Percentiles rank a stretch among this genome's conserved stretches.
Evolutionary conservation across 495 filamentous ascomycete species (phyloP).

Genomic region (Chaetomium tenue): DNA sequence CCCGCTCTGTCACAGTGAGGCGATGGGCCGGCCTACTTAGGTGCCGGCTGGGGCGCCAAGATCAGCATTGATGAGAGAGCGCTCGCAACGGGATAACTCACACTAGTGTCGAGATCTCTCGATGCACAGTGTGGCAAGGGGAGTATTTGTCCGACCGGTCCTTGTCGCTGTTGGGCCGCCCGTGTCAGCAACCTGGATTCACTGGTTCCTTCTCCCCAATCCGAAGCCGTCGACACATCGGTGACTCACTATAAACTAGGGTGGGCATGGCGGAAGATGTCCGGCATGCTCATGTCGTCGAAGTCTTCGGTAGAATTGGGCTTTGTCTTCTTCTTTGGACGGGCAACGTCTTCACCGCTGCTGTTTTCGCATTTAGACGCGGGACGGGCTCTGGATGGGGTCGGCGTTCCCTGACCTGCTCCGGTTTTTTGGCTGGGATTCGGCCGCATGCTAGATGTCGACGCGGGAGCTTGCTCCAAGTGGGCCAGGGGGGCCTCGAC

Average conservation of each 20-base stretch:
- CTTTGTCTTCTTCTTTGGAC: slow-evolving; percentile 28
- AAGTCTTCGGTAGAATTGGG: slow-evolving; percentile 27
- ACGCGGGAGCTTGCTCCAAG: background rate
- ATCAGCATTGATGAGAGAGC: slow-evolving; percentile 13
- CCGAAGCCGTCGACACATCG: background rate
- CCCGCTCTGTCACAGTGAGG: slow-evolving; percentile 30
- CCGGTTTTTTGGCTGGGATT: background rate
- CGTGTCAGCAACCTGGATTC: slow-evolving; percentile 21
- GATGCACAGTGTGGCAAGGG: slow-evolving; percentile 38
- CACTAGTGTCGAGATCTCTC: slow-evolving; percentile 41
- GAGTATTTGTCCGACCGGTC: slow-evolving; percentile 35
- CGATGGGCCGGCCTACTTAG: slow-evolving; percentile 35
- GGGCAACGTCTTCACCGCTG: slow-evolving; percentile 19
- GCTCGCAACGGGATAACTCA: slow-evolving; percentile 18
- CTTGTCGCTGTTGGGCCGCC: slow-evolving; percentile 28
- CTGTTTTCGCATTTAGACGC: slow-evolving; percentile 1
- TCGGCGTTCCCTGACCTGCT: background rate
- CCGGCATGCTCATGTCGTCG: slow-evolving; percentile 36
- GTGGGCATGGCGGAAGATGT: slow-evolving; percentile 36
- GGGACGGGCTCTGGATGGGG: slow-evolving; percentile 2
- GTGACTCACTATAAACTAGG: slow-evolving; percentile 35
- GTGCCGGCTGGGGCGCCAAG: slow-evolving; percentile 29
- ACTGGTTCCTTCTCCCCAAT: background rate
- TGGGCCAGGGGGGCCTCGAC: background rate
- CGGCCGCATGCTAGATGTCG: background rate